phyloP scores from a whole-genome alignment of 2,329 filamentous ascomycete species.

The Bipolaris victoriae region DNA sequence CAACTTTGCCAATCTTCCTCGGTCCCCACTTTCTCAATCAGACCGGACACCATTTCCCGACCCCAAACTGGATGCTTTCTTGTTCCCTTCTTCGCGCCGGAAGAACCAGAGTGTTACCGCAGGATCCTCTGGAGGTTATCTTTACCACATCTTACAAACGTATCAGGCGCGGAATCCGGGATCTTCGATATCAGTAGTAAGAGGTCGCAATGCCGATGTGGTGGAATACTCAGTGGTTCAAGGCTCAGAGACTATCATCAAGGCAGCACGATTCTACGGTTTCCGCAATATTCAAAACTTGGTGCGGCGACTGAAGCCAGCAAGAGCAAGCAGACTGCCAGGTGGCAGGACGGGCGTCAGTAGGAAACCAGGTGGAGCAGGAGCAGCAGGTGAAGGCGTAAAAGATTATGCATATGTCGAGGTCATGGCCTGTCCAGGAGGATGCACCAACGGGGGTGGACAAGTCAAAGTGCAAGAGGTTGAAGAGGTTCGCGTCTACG shows the following conservation, averaged over 20 bases:
- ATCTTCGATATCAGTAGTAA: slow-evolving; percentile 71
- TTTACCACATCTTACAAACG: slow-evolving; percentile 81
- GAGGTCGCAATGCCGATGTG: slow-evolving; percentile 89
- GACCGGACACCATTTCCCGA: slow-evolving; percentile 73
- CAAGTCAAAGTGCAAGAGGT: slow-evolving; percentile 92
- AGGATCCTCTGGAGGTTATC: slow-evolving; percentile 86
- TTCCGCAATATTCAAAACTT: slow-evolving; percentile 99
- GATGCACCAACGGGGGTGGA: slow-evolving; percentile 95
- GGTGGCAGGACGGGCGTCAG: slow-evolving; percentile 42
- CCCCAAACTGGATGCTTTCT: slow-evolving; percentile 69
- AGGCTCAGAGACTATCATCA: slow-evolving; percentile 46
- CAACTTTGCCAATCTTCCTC: slow-evolving; percentile 75
- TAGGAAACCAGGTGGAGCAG: slow-evolving; percentile 74
- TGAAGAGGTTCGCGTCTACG: slow-evolving; percentile 47
- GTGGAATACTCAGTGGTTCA: slow-evolving; percentile 78
- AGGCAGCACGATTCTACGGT: slow-evolving; percentile 83
- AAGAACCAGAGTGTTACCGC: slow-evolving; percentile 59
- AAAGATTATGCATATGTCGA: slow-evolving; percentile 91
- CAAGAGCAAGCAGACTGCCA: slow-evolving; percentile 65
- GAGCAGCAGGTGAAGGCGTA: slow-evolving; percentile 63
- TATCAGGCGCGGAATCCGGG: slow-evolving; percentile 74
- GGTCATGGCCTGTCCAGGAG: slow-evolving; percentile 99
- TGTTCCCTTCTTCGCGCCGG: slow-evolving; percentile 64
- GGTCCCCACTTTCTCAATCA: slow-evolving; percentile 57
- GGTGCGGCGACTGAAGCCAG: slow-evolving; percentile 87